Conservation (phyloP, 768 basidiomycete genomes). For the Daedaleopsis sinensis region DNA sequence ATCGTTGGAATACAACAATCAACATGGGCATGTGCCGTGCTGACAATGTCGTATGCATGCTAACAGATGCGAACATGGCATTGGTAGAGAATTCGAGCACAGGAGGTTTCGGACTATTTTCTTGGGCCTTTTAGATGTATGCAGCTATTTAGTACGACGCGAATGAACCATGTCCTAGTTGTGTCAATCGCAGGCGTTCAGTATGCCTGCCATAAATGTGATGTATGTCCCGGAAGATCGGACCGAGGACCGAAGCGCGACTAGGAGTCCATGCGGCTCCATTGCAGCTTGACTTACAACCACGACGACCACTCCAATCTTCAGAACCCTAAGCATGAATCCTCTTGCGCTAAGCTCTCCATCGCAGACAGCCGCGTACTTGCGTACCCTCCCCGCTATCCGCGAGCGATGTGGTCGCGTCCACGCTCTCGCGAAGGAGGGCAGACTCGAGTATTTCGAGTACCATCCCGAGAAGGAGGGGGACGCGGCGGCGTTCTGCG, state of each 20-base stretch:
- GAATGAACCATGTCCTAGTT: no score
- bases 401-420: conserved; percentile 83
- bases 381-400: conserved; percentile 88
- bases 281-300: not conserved
- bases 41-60: no score
- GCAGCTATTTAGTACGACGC: no score
- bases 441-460: conserved; percentile 82
- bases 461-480: conserved; percentile 79
- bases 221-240: not conserved
- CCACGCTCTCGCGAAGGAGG: conserved; percentile 72
- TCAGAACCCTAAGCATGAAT: not conserved
- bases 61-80: no score
- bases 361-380: conserved; percentile 45
- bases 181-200: no score
- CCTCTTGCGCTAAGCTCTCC: conserved; percentile 7
- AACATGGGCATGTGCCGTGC: no score
- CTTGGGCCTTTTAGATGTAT: no score
- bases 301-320: not conserved
- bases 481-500: conserved; percentile 73
- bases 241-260: not conserved
- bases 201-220: no score
- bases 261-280: no score
- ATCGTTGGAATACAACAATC: no score
- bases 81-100: no score
- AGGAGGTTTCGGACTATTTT: no score